Base-by-base conservation (phyloP, 495 filamentous ascomycete genomes). In the Xanthoparmelia taractica region DNA sequence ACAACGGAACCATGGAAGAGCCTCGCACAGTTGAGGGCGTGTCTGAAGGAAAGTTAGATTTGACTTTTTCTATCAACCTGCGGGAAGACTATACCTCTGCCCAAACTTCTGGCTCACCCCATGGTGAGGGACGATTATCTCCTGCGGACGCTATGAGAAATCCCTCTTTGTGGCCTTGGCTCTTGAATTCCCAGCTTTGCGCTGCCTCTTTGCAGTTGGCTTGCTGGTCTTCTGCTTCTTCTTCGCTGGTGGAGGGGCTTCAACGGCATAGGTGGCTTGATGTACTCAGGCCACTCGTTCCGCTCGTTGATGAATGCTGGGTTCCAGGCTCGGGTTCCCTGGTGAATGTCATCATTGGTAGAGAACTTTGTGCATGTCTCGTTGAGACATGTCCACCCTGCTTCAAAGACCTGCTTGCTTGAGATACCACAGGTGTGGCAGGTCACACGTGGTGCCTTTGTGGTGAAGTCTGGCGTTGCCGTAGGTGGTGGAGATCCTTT, bases 11-110 rank as follows among this genome's bases (percentile, higher is more conserved):
- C 86, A 93, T 0, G 80, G 77, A 4, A 92, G 68, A 2, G 85
- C 77, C 67, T 92, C 88, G 63, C 82, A 87, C 4, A 94, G 69
- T 0, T 78, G 79, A 18, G 83, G 81, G 7, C 91, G 82, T 37
- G 66, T 74, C 70, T 80, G 41, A 15, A 17, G 7, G 20, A 6
- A 7, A 12, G 17, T 40, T 20, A 40, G 34, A 20, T 40, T 25
- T 25, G 56, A 15, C 45, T 2, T 2, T 37, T 25, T n/a, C n/a
- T 17, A 11, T 23, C 7, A 0, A 40, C 3, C 8, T 0, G 13
- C 12, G 34, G 38, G n/a, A 17, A 8, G 2, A 23, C 18, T 52
- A 67, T 59, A 81, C 78, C 43, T 87, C 73, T 36, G 87, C 77
- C 84, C 84, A 89, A 0, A 81, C 79, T 10, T 72, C 72, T 1